Percentiles rank a stretch among this genome's conserved stretches.
Evolutionary conservation across 768 basidiomycete species (phyloP).

Genomic region (Mycena pura): DNA sequence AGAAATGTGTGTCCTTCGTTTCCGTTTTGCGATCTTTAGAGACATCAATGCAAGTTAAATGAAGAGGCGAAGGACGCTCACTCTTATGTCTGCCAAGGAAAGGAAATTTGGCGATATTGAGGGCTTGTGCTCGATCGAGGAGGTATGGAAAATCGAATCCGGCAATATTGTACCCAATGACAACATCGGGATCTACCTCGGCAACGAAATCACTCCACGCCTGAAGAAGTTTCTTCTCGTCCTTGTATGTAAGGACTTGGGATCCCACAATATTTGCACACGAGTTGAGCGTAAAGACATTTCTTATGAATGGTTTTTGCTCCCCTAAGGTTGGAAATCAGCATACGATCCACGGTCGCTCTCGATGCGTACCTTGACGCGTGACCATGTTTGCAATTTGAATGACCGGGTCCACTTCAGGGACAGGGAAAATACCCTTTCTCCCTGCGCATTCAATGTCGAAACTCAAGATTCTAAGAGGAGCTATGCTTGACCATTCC

Average conservation of each 20-base stretch:
- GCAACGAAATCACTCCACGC: conserved; percentile 92
- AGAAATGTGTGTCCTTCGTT: conserved; percentile 94
- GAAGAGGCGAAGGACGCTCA: conserved; percentile 37
- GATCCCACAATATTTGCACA: conserved; percentile 98
- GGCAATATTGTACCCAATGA: conserved; percentile 95
- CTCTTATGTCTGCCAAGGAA: conserved; percentile 79
- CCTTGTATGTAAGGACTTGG: conserved; percentile 84
- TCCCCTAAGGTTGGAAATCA: conserved; percentile 65
- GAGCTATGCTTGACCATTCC: conserved; percentile 90
- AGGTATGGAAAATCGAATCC: conserved; percentile 98
- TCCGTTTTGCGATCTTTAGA: conserved; percentile 72
- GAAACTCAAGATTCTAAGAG: conserved; percentile 92
- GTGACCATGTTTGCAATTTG: conserved; percentile 99
- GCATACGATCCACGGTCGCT: neutral
- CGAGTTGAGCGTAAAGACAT: conserved; percentile 93
- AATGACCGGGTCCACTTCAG: conserved; percentile 90
- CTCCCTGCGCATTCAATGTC: conserved; percentile 99
- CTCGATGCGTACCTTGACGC: conserved; percentile 74
- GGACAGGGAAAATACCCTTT: conserved; percentile 96
- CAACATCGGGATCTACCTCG: conserved; percentile 90
- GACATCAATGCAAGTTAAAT: conserved; percentile 5
- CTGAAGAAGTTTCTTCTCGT: conserved; percentile 76
- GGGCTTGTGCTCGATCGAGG: conserved; percentile 86
- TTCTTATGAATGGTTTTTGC: conserved; percentile 90
- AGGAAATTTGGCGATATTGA: conserved; percentile 74